phyloP scores from a whole-genome alignment of 805 yeast genomes.

The Dipodascopsis tothii region DNA sequence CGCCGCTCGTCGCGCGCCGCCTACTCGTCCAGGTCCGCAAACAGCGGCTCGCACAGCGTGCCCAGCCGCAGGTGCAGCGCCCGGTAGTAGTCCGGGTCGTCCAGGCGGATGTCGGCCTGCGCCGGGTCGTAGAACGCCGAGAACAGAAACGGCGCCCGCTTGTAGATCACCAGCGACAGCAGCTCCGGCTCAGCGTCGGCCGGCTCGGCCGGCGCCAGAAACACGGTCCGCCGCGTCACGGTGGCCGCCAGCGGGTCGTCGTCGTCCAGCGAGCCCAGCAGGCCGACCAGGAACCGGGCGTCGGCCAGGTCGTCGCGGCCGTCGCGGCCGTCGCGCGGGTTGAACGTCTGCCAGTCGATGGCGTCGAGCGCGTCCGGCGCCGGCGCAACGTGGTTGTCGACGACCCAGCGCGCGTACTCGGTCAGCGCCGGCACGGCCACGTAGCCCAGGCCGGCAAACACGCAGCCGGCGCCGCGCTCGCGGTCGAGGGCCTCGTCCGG shows the following conservation, averaged over 20 bases:
- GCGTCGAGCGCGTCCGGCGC: conserved; percentile 17
- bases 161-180: conserved; percentile 14
- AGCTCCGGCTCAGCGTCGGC: conserved; percentile 1
- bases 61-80: conserved; percentile 17
- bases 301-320: conserved; percentile 15
- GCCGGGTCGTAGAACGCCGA: conserved; percentile 19
- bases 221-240: neutral
- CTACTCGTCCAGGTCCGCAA: conserved; percentile 13
- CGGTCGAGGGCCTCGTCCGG: conserved; percentile 11
- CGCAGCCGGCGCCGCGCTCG: conserved; percentile 17
- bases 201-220: neutral
- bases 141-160: conserved; percentile 20
- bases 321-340: conserved; percentile 7
- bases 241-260: neutral
- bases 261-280: conserved; percentile 16
- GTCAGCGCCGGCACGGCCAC: conserved; percentile 16
- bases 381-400: conserved; percentile 21
- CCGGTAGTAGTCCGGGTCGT: conserved; percentile 9
- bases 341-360: conserved; percentile 15
- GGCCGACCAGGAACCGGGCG: conserved; percentile 18
- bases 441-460: conserved; percentile 20
- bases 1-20: too few species aligned
- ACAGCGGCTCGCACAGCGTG: conserved; percentile 19
- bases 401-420: conserved; percentile 18
- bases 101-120: conserved; percentile 3